Evolutionary conservation across 768 basidiomycete genomes (phyloP).

Genomic region (Termitomyces sp.): DNA sequence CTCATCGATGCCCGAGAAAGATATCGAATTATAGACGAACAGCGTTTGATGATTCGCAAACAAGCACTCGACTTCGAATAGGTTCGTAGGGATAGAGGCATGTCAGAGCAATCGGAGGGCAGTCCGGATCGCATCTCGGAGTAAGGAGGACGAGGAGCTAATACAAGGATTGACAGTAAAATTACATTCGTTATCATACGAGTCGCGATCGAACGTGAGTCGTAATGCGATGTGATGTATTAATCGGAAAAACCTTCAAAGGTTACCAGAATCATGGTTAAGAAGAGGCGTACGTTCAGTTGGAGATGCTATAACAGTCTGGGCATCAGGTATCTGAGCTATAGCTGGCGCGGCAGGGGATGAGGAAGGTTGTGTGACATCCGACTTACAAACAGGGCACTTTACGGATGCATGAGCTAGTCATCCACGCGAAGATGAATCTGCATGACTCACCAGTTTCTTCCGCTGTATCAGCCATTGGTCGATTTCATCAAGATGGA

Average conservation of each 20-base stretch:
- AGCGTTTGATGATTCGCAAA: too few relatives aligned
- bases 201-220: constrained; percentile 15
- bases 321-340: constrained; percentile 6
- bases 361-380: constrained; percentile 66
- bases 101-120: neutral
- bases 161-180: neutral
- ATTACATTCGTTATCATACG: constrained; percentile 16
- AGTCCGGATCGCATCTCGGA: neutral
- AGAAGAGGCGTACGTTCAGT: constrained; percentile 40
- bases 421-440: neutral
- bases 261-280: constrained; percentile 13
- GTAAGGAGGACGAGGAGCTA: neutral
- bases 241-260: constrained; percentile 4
- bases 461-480: constrained; percentile 90
- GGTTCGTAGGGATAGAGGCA: neutral
- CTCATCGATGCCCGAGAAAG: too few relatives aligned
- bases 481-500: constrained; percentile 89
- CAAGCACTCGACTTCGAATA: neutral
- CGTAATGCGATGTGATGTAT: constrained; percentile 4
- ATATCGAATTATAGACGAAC: neutral
- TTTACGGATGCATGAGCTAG: constrained; percentile 23
- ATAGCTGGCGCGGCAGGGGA: constrained; percentile 1
- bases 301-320: constrained; percentile 15
- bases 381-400: constrained; percentile 93
- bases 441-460: constrained; percentile 69